Evolutionary conservation across 1,284 basidiomycete genomes (phyloP).

Genomic region (Marasmius fiardii): DNA sequence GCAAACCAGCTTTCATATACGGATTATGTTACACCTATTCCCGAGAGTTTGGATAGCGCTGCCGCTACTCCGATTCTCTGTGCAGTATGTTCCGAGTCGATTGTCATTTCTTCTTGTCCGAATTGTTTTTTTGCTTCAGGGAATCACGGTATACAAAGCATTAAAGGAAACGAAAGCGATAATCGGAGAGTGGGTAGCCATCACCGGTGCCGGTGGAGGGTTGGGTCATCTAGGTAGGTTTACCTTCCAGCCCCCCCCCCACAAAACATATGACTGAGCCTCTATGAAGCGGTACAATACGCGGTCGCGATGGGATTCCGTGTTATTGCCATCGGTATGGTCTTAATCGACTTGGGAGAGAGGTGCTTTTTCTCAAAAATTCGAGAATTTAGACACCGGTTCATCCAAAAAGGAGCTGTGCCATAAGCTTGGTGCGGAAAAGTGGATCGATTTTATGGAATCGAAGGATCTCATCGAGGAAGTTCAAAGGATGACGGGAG

Average conservation of each 20-base stretch:
- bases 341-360: not conserved
- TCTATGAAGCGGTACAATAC: constrained; percentile 57
- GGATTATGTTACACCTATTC: constrained; percentile 47
- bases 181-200: constrained; percentile 65
- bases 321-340: constrained; percentile 63
- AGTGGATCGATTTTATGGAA: constrained; percentile 69
- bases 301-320: constrained; percentile 63
- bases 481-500: constrained; percentile 55
- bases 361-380: not conserved
- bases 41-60: constrained; percentile 51
- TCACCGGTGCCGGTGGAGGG: constrained; percentile 66
- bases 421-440: constrained; percentile 59
- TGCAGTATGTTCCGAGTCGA: constrained; percentile 38
- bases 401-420: constrained; percentile 61
- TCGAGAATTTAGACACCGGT: constrained; percentile 47
- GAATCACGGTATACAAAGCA: constrained; percentile 68
- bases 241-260: not conserved
- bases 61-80: constrained; percentile 67
- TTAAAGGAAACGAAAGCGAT: constrained; percentile 52
- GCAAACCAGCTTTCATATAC: not conserved
- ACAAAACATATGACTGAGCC: not conserved
- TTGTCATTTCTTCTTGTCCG: constrained; percentile 8
- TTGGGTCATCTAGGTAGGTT: constrained; percentile 53
- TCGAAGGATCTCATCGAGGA: constrained; percentile 45
- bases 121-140: constrained; percentile 40